Percentiles rank a stretch among this genome's conserved stretches.
Evolutionary conservation across 306 rosid species (phyloP).

Genomic region (Cucumis sativus): Cucumber_9930_V3 NC_026657.2:30558501-30559000

Average conservation of each 20-base stretch:
- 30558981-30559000: not conserved
- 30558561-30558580: not conserved
- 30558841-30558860: too few species aligned
- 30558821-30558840: too few species aligned
- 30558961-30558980: not conserved
- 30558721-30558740: too few species aligned
- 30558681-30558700: not conserved
- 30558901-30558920: not conserved
- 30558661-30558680: not conserved
- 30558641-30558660: not conserved
- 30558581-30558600: not conserved
- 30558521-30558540: not conserved
- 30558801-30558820: too few species aligned
- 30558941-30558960: not conserved
- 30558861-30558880: too few species aligned
- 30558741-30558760: too few species aligned
- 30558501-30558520: too few species aligned
- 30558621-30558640: constrained; percentile 4
- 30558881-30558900: too few species aligned
- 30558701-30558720: too few species aligned
- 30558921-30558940: not conserved
- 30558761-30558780: too few species aligned
- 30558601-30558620: constrained; percentile 2
- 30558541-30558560: not conserved
- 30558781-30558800: too few species aligned